Evolutionary conservation across 352 stramenopile species (phyloP).

Genomic region (Salisapilia sapeloensis): DNA sequence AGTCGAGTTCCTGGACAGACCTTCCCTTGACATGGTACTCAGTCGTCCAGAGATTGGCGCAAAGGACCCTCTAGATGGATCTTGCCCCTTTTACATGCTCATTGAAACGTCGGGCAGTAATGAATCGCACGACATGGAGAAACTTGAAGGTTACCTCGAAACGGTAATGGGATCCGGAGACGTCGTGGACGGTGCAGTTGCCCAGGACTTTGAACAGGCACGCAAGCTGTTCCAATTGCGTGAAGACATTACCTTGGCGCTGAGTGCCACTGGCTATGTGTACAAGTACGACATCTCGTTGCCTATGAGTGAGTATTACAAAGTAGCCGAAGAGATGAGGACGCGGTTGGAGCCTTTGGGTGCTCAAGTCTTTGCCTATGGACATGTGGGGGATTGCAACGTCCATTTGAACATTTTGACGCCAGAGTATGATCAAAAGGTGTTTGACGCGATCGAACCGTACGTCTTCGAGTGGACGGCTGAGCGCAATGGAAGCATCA

Average conservation of each 20-base stretch:
- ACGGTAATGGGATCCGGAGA: conserved; percentile 41
- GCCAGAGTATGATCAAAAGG: conserved; percentile 36
- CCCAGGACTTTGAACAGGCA: conserved; percentile 84
- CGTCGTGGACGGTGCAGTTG: conserved; percentile 85
- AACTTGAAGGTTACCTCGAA: conserved; percentile 76
- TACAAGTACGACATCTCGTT: conserved; percentile 98
- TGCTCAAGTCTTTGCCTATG: conserved; percentile 75
- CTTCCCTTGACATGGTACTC: conserved; percentile 79
- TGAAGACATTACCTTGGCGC: conserved; percentile 86
- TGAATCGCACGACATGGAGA: conserved; percentile 82
- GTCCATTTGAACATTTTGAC: conserved; percentile 93
- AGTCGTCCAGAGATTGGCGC: conserved; percentile 32
- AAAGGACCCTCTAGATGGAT: conserved; percentile 43
- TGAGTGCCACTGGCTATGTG: conserved; percentile 75
- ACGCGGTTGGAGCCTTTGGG: conserved; percentile 20
- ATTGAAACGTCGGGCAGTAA: conserved; percentile 93
- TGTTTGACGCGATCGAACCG: conserved; percentile 46
- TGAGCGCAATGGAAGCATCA: conserved; percentile 87
- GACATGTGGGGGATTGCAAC: conserved; percentile 94
- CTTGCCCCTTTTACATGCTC: conserved; percentile 86
- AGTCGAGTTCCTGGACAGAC: conserved; percentile 91
- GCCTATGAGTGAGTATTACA: conserved; percentile 83
- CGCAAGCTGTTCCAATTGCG: conserved; percentile 88
- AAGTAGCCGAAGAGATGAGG: conserved; percentile 73
- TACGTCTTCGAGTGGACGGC: conserved; percentile 76